Conservation (phyloP, 228 moss, liverwort and hornwort species). For the Sphagnum fallax region DNA sequence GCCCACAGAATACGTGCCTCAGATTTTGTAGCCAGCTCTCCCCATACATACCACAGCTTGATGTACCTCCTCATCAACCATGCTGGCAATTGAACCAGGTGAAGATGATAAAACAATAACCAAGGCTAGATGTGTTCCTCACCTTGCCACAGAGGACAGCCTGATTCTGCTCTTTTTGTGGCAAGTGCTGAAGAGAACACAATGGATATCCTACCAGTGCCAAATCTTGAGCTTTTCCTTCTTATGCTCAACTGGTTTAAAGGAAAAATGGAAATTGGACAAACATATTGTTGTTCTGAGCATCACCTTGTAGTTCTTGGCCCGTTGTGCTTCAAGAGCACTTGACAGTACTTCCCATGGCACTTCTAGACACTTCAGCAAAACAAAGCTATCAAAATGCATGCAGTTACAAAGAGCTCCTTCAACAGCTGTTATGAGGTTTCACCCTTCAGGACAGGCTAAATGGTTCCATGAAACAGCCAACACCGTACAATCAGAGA, state of each 20-base stretch:
- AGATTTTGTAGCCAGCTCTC: background rate
- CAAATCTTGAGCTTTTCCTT: background rate
- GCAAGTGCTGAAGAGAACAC: background rate
- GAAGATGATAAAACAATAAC: background rate
- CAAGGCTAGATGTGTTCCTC: background rate
- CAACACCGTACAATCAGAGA: too few species aligned
- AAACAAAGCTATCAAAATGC: too few species aligned
- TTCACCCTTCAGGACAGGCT: too few species aligned
- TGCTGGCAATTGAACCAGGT: background rate
- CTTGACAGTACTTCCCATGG: slow-evolving; percentile 5
- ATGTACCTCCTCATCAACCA: background rate
- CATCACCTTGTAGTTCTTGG: slow-evolving; percentile 14
- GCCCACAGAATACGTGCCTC: background rate
- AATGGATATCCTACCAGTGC: background rate
- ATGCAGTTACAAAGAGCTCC: too few species aligned
- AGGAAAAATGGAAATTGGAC: background rate
- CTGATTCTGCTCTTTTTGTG: background rate
- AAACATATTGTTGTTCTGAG: background rate
- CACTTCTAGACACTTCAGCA: background rate
- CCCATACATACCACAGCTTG: background rate
- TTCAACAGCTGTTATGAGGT: too few species aligned
- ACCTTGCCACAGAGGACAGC: background rate
- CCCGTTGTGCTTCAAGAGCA: slow-evolving; percentile 17
- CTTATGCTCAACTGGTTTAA: background rate
- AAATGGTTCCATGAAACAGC: too few species aligned